These are phyloP conservation scores for Neobulgaria alba DNA, from an alignment of 2,329 filamentous ascomycete species.

Conservation along the genomic window DNA sequence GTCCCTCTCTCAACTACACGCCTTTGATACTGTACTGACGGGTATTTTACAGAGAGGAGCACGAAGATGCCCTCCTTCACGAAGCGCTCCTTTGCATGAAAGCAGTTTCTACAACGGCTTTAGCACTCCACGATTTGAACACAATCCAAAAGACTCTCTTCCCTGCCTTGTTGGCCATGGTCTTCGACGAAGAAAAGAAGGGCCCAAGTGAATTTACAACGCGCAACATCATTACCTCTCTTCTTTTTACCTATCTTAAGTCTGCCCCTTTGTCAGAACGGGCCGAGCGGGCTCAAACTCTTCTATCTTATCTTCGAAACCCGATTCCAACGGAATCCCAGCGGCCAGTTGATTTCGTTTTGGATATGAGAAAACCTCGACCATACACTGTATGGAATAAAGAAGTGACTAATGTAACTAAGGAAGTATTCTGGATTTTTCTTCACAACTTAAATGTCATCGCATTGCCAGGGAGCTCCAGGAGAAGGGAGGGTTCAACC, in stretches of 20 bases:
- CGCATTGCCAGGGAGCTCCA: slow-evolving; percentile 42
- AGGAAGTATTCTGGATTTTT: slow-evolving; percentile 99
- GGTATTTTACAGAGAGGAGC: slow-evolving; percentile 74
- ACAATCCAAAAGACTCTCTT: slow-evolving; percentile 75
- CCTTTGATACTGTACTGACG: no score
- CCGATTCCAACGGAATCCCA: slow-evolving; percentile 67
- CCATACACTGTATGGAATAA: slow-evolving; percentile 93
- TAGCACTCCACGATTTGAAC: slow-evolving; percentile 73
- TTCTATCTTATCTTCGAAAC: slow-evolving; percentile 74
- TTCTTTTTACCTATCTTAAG: slow-evolving; percentile 83
- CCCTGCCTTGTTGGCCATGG: slow-evolving; percentile 42
- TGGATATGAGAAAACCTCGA: slow-evolving; percentile 77
- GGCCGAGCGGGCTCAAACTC: slow-evolving; percentile 59
- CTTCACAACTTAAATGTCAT: slow-evolving; percentile 88
- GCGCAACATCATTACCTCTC: slow-evolving; percentile 77
- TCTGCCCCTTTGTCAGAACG: slow-evolving; percentile 53
- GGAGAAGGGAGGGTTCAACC: slow-evolving; percentile 19
- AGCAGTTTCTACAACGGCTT: slow-evolving; percentile 83
- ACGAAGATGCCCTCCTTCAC: slow-evolving; percentile 87
- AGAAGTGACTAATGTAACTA: slow-evolving; percentile 85
- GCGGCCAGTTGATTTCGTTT: slow-evolving; percentile 73
- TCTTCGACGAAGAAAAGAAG: slow-evolving; percentile 50
- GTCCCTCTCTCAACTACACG: not conserved
- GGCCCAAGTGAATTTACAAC: slow-evolving; percentile 95
- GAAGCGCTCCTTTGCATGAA: slow-evolving; percentile 91